A percentile compares a stretch with the other conserved stretches of the same genome.
phyloP scores from a whole-genome alignment of 2,329 filamentous ascomycete species.

The Penicillium sp. region DNA sequence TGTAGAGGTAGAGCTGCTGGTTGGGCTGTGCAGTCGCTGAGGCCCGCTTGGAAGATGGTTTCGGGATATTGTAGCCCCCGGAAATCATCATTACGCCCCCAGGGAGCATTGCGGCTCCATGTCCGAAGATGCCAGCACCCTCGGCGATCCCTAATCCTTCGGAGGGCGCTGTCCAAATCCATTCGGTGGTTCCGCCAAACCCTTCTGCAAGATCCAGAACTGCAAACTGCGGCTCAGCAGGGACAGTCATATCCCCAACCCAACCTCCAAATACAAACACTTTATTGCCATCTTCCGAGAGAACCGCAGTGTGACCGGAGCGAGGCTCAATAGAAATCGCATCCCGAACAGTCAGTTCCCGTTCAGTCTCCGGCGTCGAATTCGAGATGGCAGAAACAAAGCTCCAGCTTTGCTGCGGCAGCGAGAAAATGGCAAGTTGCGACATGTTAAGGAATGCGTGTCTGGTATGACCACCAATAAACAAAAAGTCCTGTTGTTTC shows the following conservation, averaged over 20 bases:
- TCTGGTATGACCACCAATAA: slow-evolving; percentile 82
- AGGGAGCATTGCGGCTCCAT: slow-evolving; percentile 60
- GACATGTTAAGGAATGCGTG: slow-evolving; percentile 92
- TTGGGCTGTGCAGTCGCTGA: slow-evolving; percentile 34
- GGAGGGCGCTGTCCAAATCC: slow-evolving; percentile 45
- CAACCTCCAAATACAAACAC: slow-evolving; percentile 84
- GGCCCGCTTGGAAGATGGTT: slow-evolving; percentile 39
- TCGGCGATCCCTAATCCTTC: slow-evolving; percentile 41
- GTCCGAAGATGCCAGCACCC: slow-evolving; percentile 57
- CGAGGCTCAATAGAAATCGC: slow-evolving; percentile 66
- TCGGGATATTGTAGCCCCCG: slow-evolving; percentile 56
- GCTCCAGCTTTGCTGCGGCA: slow-evolving; percentile 83
- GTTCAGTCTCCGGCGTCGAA: slow-evolving; percentile 51
- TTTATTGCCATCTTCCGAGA: slow-evolving; percentile 73
- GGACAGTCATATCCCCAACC: slow-evolving; percentile 75
- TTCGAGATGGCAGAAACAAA: slow-evolving; percentile 66
- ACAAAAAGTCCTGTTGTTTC: slow-evolving; percentile 71
- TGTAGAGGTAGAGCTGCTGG: slow-evolving; percentile 56
- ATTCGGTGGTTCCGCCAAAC: slow-evolving; percentile 56
- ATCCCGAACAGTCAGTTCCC: slow-evolving; percentile 56
- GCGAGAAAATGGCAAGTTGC: slow-evolving; percentile 77
- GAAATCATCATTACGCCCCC: slow-evolving; percentile 61
- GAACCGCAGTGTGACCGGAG: slow-evolving; percentile 82
- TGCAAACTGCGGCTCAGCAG: slow-evolving; percentile 78
- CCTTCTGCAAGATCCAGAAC: slow-evolving; percentile 71